Conservation (phyloP, 1,139 yeast genomes). For the Debaryomyces sp. region DNA sequence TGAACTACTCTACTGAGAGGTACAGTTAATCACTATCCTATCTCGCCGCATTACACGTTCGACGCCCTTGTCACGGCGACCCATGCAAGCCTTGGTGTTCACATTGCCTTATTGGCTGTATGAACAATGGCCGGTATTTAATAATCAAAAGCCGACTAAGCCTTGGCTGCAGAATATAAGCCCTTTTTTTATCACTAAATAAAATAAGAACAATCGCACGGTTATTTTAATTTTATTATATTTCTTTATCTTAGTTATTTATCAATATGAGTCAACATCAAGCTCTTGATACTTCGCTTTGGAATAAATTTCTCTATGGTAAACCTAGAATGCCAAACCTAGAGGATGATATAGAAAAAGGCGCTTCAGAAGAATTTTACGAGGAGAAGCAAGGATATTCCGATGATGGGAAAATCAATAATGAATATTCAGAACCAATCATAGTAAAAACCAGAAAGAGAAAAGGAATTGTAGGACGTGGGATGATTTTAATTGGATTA, state of each 20-base stretch:
- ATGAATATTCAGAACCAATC: conserved; percentile 4
- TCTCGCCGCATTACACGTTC: not conserved
- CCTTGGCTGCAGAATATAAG: conserved; percentile 2
- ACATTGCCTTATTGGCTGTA: not conserved
- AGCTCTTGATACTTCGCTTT: conserved; percentile 21
- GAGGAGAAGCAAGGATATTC: not conserved
- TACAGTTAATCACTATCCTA: not conserved
- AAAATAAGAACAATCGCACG: not conserved
- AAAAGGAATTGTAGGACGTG: not conserved
- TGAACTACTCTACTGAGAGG: not conserved
- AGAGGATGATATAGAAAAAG: not conserved
- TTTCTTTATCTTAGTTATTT: not conserved
- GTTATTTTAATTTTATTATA: not conserved
- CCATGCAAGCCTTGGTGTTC: not conserved
- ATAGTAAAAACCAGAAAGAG: not conserved
- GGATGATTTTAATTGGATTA: not conserved
- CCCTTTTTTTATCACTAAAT: not conserved
- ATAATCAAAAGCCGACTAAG: not conserved
- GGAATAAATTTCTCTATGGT: conserved; percentile 25
- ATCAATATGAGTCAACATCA: conserved; percentile 19
- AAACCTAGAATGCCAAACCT: conserved; percentile 10
- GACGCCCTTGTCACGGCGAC: not conserved
- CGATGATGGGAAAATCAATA: not conserved
- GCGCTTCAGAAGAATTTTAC: not conserved
- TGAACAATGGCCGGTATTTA: not conserved